phyloP scores from a whole-genome alignment of 306 rosid genomes.

The Rosa chinensis region DNA sequence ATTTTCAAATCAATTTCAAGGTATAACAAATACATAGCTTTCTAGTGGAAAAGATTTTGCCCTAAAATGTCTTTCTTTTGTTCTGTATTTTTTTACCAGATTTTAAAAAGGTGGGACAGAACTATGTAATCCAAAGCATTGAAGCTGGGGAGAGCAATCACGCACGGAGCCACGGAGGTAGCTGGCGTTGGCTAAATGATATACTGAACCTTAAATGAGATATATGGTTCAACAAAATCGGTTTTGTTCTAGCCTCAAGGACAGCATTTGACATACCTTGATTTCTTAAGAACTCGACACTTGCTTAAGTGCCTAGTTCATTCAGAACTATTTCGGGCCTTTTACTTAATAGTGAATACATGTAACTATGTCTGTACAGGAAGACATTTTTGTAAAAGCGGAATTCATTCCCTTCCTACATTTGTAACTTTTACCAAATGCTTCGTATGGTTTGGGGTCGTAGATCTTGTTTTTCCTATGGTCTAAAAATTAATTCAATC shows the following conservation, averaged over 20 bases:
- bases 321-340: not conserved
- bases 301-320: not conserved
- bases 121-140: conserved; percentile 8
- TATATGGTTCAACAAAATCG: conserved; percentile 4
- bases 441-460: not conserved
- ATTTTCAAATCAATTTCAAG: not conserved
- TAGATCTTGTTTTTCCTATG: not conserved
- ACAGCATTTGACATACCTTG: not conserved
- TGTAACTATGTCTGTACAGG: not conserved
- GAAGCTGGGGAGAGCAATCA: not conserved
- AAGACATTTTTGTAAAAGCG: not conserved
- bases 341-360: not conserved
- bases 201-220: not conserved
- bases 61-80: not conserved
- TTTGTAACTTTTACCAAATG: not conserved
- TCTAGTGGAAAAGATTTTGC: not conserved
- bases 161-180: not conserved
- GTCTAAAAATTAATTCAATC: not conserved
- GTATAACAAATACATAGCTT: not conserved
- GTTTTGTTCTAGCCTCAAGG: not conserved
- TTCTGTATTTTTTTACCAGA: conserved; percentile 6
- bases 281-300: not conserved
- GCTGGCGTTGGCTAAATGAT: not conserved
- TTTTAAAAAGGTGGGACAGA: conserved; percentile 21
- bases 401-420: not conserved